These are phyloP conservation scores for Albizia julibrissin DNA, from an alignment of 306 rosid species.

Conservation along the genomic window DNA sequence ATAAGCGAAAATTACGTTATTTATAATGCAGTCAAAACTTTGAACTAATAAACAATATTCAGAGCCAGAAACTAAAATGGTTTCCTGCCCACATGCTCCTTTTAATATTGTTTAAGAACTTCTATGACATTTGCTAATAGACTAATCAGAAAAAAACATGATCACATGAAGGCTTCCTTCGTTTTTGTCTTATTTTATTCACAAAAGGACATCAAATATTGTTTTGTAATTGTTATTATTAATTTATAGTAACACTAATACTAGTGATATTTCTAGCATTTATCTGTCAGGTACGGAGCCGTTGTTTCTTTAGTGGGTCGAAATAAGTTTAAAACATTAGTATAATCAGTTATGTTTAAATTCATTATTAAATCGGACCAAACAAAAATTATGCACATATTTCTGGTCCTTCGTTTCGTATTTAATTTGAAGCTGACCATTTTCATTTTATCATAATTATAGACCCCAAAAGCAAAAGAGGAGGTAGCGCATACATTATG, in stretches of 20 bases:
- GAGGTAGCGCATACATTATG: not conserved
- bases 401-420: not conserved
- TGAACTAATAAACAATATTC: not conserved
- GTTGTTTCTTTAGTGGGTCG: not conserved
- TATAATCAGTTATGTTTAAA: not conserved
- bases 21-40: not conserved
- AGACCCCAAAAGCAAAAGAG: not conserved
- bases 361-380: not conserved
- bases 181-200: not conserved
- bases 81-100: not conserved
- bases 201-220: not conserved
- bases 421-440: too few species aligned
- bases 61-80: not conserved
- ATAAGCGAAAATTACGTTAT: not conserved
- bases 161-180: not conserved
- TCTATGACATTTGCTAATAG: not conserved
- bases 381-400: not conserved
- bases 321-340: not conserved
- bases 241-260: not conserved
- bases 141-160: not conserved
- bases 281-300: not conserved
- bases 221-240: too few species aligned
- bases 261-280: not conserved
- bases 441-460: not conserved
- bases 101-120: not conserved